These are phyloP conservation scores for Tardiomyces digboiensis DNA, from an alignment of 1,139 yeast genomes.

Conservation along the genomic window DNA sequence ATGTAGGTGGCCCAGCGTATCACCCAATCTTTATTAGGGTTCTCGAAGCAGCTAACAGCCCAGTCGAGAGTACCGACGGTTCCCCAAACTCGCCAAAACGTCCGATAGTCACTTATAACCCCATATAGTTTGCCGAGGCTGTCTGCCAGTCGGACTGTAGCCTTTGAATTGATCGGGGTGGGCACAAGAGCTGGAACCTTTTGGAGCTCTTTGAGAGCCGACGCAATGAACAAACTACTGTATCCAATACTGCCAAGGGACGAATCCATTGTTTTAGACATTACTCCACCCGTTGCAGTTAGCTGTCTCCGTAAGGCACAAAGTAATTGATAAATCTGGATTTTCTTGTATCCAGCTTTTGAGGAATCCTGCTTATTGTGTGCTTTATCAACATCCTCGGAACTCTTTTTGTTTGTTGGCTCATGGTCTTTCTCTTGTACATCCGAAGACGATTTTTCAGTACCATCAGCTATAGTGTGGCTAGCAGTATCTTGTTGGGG, in stretches of 20 bases:
- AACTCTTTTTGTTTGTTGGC: no score
- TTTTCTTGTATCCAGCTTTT: background rate
- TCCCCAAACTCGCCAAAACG: constrained; percentile 30
- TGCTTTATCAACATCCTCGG: no score
- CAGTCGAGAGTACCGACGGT: constrained; percentile 28
- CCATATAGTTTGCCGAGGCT: constrained; percentile 20
- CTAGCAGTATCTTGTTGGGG: no score
- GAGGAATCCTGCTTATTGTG: no score
- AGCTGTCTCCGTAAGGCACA: background rate
- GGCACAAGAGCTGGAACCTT: background rate
- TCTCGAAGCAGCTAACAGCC: constrained; percentile 23
- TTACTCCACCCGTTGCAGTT: background rate
- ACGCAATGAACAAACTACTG: constrained; percentile 9
- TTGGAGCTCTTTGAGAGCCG: background rate
- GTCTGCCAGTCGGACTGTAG: constrained; percentile 6
- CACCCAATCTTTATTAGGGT: constrained; percentile 12
- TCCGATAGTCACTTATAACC: constrained; percentile 30
- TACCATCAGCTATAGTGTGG: no score
- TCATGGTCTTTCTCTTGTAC: no score
- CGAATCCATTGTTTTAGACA: constrained; percentile 6
- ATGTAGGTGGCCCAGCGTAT: constrained; percentile 22
- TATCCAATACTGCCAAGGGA: constrained; percentile 15
- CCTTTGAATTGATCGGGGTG: background rate
- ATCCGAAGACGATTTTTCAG: no score
- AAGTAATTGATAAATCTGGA: background rate